These are phyloP conservation scores for Alternaria panax DNA, from an alignment of 2,329 filamentous ascomycete species.

Conservation along the genomic window DNA sequence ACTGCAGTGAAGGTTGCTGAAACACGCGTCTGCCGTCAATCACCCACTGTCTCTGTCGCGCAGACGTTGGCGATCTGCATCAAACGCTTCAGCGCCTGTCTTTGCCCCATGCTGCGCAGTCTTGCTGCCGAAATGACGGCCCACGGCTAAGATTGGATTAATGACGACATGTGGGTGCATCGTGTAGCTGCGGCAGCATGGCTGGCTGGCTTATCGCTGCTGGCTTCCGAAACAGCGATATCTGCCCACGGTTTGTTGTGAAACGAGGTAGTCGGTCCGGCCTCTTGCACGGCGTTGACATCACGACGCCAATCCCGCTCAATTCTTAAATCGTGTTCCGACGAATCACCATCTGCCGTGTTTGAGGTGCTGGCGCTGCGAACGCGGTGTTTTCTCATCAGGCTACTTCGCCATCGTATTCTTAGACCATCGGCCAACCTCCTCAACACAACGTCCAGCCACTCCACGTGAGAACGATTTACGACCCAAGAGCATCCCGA, in stretches of 20 bases:
- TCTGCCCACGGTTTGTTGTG: not conserved
- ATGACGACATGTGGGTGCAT: conserved; percentile 3
- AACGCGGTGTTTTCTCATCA: not conserved
- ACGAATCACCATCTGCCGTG: not conserved
- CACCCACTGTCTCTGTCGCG: not conserved
- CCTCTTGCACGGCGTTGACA: not conserved
- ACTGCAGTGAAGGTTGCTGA: conserved; percentile 10
- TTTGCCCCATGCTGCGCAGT: not conserved
- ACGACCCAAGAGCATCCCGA: not conserved
- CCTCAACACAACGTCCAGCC: not conserved
- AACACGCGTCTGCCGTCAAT: conserved; percentile 21
- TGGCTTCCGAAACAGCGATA: conserved; percentile 3
- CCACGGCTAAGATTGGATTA: conserved; percentile 2
- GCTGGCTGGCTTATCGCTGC: not conserved
- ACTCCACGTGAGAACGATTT: not conserved
- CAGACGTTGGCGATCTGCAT: conserved; percentile 17
- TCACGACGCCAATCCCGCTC: not conserved
- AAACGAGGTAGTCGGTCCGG: conserved; percentile 3
- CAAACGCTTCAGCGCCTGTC: not conserved
- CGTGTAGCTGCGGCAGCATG: not conserved
- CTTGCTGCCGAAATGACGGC: conserved; percentile 1
- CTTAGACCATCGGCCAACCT: not conserved
- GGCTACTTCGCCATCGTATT: not conserved
- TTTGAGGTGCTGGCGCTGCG: not conserved
- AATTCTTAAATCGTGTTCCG: not conserved